Evolutionary conservation across 805 yeast species (phyloP).

Genomic region (Lipomyces spencermartinsiae): DNA sequence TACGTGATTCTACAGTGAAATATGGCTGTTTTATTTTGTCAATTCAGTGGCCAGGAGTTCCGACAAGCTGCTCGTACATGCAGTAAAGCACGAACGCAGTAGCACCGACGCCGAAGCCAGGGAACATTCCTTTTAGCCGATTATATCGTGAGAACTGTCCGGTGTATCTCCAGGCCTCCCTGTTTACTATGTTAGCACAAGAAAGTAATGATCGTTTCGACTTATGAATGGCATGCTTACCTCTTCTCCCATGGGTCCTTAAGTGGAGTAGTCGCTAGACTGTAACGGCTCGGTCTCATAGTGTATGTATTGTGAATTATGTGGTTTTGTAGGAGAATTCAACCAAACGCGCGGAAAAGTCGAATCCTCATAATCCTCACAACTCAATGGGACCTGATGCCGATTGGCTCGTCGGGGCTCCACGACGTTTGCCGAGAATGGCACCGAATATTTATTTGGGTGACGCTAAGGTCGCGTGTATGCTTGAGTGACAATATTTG

Average conservation of each 20-base stretch:
- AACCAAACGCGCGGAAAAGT: background rate
- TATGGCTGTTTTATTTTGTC: background rate
- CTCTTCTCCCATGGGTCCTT: constrained; percentile 60
- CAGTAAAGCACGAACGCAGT: constrained; percentile 74
- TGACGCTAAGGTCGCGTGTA: background rate
- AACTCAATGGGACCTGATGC: background rate
- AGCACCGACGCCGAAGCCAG: constrained; percentile 80
- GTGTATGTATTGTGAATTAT: background rate
- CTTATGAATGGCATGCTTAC: constrained; percentile 39
- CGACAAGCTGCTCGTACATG: constrained; percentile 57
- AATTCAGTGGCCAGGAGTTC: constrained; percentile 1
- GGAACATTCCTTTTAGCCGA: constrained; percentile 74
- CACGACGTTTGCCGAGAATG: background rate
- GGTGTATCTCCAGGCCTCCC: constrained; percentile 92
- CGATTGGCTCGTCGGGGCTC: background rate
- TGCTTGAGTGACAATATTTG: too few species aligned
- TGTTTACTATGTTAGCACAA: constrained; percentile 40
- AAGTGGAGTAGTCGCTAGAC: constrained; percentile 31
- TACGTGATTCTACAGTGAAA: background rate
- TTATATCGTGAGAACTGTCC: constrained; percentile 77
- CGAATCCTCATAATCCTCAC: background rate
- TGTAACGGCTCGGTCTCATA: constrained; percentile 28
- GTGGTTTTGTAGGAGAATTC: background rate
- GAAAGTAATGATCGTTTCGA: background rate
- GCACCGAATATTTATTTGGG: background rate